phyloP scores from a whole-genome alignment of 257 asterid genomes.

The Perilla frutescens region DNA sequence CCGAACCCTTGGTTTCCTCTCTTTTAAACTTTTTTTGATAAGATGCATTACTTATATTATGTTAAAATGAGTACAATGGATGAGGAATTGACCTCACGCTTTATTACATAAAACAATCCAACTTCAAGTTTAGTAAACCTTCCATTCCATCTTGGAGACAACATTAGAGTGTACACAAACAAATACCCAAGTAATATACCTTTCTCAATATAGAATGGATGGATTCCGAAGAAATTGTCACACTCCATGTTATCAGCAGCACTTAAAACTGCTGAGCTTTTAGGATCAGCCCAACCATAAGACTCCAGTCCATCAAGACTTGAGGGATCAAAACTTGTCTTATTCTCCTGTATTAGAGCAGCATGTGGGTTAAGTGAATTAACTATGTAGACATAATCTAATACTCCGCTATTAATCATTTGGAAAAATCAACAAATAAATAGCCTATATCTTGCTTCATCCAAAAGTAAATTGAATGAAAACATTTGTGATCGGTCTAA shows the following conservation, averaged over 20 bases:
- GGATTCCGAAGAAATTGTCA: conserved; percentile 75
- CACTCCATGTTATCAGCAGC: conserved; percentile 59
- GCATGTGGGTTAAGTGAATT: not conserved
- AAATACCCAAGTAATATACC: conserved; percentile 51
- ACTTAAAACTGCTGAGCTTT: conserved; percentile 42
- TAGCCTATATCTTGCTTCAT: conserved; percentile 23
- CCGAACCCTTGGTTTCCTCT: no score
- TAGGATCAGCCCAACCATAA: conserved; percentile 77
- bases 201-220: conserved; percentile 88
- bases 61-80: no score
- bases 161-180: not conserved
- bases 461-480: conserved; percentile 8
- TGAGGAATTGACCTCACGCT: no score
- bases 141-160: not conserved
- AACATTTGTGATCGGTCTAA: not conserved
- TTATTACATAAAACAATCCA: no score
- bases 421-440: conserved; percentile 15
- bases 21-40: no score
- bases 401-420: not conserved
- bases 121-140: not conserved
- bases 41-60: no score
- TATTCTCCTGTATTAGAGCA: conserved; percentile 55
- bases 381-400: conserved; percentile 1
- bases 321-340: conserved; percentile 48
- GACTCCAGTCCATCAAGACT: conserved; percentile 52